Evolutionary conservation across 495 filamentous ascomycete genomes (phyloP).

Genomic region (Annulohypoxylon bovei): DNA sequence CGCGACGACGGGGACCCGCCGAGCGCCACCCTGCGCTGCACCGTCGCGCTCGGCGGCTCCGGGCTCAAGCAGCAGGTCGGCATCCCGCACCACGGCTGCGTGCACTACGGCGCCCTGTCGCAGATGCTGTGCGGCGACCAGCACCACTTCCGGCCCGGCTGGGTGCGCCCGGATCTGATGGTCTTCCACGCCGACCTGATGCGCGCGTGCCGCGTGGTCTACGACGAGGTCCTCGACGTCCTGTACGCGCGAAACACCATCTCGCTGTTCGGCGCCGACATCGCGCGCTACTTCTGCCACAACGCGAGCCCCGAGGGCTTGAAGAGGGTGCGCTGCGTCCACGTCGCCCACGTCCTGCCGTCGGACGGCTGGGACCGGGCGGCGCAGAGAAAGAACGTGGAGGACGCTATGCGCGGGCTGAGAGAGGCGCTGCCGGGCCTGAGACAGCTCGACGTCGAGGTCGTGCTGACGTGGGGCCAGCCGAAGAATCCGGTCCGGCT

Average conservation of each 20-base stretch:
- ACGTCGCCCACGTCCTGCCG: constrained; percentile 27
- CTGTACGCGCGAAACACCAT: constrained; percentile 34
- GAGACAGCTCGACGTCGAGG: constrained; percentile 35
- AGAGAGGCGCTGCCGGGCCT: constrained; percentile 6
- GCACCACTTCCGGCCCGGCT: background rate
- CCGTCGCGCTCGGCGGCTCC: constrained; percentile 25
- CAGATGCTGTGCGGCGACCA: constrained; percentile 28
- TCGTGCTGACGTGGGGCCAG: constrained; percentile 28
- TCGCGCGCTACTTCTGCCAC: constrained; percentile 28
- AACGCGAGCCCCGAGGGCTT: constrained; percentile 36
- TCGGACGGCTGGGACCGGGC: constrained; percentile 9
- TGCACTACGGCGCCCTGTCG: background rate
- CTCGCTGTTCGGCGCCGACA: constrained; percentile 34
- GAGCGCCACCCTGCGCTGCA: constrained; percentile 14
- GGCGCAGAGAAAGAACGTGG: constrained; percentile 6
- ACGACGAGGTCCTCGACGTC: constrained; percentile 20
- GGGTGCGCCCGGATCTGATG: background rate
- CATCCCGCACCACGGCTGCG: constrained; percentile 22
- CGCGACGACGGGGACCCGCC: constrained; percentile 28
- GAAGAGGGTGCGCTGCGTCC: constrained; percentile 24
- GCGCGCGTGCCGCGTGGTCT: constrained; percentile 21
- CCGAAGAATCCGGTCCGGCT: constrained; percentile 28
- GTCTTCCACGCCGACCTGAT: constrained; percentile 20
- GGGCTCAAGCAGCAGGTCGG: constrained; percentile 7
- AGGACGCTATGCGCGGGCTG: constrained; percentile 14